A percentile compares a stretch with the other conserved stretches of the same genome.
These are phyloP conservation scores for Fusarium ramigenum DNA, from an alignment of 2,329 filamentous ascomycete genomes.

Conservation along the genomic window DNA sequence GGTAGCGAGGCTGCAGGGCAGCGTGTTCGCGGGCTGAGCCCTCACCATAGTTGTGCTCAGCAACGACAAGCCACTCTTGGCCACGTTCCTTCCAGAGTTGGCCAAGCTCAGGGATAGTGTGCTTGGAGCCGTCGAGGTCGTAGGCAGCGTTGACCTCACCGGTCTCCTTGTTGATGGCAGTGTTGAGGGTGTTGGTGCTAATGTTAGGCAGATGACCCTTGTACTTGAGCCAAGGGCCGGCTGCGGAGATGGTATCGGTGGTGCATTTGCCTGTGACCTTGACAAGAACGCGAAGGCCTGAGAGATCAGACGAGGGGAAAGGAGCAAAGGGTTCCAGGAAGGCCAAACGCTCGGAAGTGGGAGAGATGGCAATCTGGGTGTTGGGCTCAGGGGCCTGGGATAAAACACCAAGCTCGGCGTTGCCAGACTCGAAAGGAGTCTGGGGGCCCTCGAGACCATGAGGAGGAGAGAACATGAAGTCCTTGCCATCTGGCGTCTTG, in stretches of 20 bases:
- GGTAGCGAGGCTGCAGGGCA: constrained; percentile 88
- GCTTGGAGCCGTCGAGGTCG: constrained; percentile 78
- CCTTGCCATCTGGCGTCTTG: constrained; percentile 78
- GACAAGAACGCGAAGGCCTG: constrained; percentile 85
- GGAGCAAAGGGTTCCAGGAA: constrained; percentile 88
- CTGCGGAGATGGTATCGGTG: constrained; percentile 95
- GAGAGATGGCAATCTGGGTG: constrained; percentile 80
- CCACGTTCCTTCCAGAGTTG: constrained; percentile 80
- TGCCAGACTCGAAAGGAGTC: constrained; percentile 79
- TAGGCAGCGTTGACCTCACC: constrained; percentile 93
- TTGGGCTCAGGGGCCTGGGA: constrained; percentile 76
- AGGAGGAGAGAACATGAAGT: constrained; percentile 87
- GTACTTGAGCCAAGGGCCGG: constrained; percentile 97
- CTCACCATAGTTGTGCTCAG: constrained; percentile 97
- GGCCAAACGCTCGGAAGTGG: constrained; percentile 89
- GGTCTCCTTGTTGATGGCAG: constrained; percentile 90
- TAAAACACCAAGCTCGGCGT: constrained; percentile 76
- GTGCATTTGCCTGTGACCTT: constrained; percentile 98
- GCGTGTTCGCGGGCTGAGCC: constrained; percentile 90
- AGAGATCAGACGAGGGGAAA: constrained; percentile 81
- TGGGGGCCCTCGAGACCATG: constrained; percentile 72
- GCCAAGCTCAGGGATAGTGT: constrained; percentile 88
- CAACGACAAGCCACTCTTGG: constrained; percentile 90
- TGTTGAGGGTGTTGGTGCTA: constrained; percentile 95
- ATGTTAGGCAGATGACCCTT: constrained; percentile 99